Base-by-base conservation (phyloP, 352 stramenopile genomes). In the Globisporangium nunn region DNA sequence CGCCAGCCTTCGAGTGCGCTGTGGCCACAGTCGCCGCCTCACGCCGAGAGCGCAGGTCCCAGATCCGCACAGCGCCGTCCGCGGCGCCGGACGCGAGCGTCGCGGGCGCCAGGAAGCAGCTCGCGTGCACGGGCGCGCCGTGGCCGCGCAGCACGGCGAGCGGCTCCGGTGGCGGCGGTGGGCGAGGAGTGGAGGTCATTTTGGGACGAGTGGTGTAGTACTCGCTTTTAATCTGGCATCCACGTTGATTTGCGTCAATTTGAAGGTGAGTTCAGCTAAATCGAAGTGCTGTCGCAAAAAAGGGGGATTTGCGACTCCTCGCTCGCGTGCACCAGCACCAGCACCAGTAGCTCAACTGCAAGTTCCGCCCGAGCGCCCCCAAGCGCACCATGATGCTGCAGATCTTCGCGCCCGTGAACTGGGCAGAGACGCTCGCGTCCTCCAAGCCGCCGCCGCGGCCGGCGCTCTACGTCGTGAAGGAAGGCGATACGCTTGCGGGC, bases 31-130 rank as follows among this genome's bases (percentile, higher is more conserved):
- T 67, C 18, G 62, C 66, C 31, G 61, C 53, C 56, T 88, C 75
- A 14, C 84, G 75, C 12, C 84, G 75, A 46, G 76, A 70, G 18
- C 63, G 72, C 46, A 93, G 57, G 60, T 87, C 65, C 84, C 84
- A 93, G 28, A 93, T 60, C 59, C 88, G 91, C 29, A 93, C 67
- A 11, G 65, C 58, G 6, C 84, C 84, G 48, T 93, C 78, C 1
- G 74, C 84, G 28, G 59, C 63, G 0, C 79, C 81, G 15, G 84
- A 91, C 0, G 80, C 64, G 31, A 91, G 18, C 2, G 33, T 56
- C 0, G 68, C 72, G 6, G 53, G 10, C 1, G 67, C 60, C 5
- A 91, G 40, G n/a, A 88, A 88, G 41, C 67, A 59, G 7, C 78
- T 73, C 49, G 67, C 59, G 63, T 93, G 89, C 46, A 91, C 76